Base-by-base conservation (phyloP, 345 rosid species). In the Hibiscus tridactylites region DNA sequence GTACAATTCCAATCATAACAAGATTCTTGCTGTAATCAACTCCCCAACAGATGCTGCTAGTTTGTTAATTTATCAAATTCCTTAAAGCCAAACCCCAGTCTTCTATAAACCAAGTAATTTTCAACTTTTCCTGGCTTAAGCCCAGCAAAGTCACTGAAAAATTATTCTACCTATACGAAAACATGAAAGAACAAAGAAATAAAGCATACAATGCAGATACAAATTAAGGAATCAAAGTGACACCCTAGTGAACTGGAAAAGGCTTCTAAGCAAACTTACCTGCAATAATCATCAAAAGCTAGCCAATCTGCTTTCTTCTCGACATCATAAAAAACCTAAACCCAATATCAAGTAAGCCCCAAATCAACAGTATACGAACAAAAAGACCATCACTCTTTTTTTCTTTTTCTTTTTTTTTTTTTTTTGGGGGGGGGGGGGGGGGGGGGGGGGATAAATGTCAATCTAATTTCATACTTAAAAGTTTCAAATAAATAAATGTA, bases 231-330 rank as follows among this genome's bases (percentile, higher is more conserved):
- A 67, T 35, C 21, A 62, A 37, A 67, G 29, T 46, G n/a, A 68
- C 39, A 44, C 57, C 31, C 3, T 16, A 4, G 71, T 17, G 26
- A 53, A 53, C 26, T 5, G 26, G 16, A 15, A 13, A 67, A 67
- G 57, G 72, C 68, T 24, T 26, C 61, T 46, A 56, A 44, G 46
- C 63, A 68, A 37, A 76, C 66, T 67, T 87, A 93, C 98, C 93
- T 73, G 83, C 97, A 91, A 79, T 91, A 89, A 12, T 81, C 88
- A 82, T 83, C 76, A 44, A 88, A 88, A 28, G 65, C 80, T n/a
- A 79, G 80, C 92, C 93, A 93, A 75, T 93, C 92, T 61, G 80
- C 94, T 74, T 81, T 83, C 53, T 64, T 79, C 83, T 91, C 97
- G 10, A 91, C 90, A 80, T 86, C 84, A 81, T 75, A 77, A 78